Conservation (phyloP, 768 basidiomycete genomes). For the Coprinellus micaceus region DNA sequence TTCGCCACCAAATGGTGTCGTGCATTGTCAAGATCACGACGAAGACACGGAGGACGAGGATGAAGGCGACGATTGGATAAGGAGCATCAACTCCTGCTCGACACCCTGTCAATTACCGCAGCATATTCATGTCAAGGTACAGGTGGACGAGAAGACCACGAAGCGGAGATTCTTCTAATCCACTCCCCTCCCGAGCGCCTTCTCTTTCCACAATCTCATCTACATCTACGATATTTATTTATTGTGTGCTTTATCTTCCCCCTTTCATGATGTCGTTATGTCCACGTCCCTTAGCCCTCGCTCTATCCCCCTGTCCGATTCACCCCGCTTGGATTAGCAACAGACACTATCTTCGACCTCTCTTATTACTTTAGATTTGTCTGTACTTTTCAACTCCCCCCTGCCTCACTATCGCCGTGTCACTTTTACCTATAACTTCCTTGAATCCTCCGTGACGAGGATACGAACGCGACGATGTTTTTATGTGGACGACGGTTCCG, state of each 20-base stretch:
- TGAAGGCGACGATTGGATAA: constrained; percentile 87
- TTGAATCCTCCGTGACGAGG: no score
- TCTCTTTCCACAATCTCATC: background rate
- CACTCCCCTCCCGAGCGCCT: background rate
- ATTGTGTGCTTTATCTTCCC: constrained; percentile 2
- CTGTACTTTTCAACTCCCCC: constrained; percentile 6
- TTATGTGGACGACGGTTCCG: background rate
- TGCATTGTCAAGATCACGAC: constrained; percentile 60
- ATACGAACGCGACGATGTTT: background rate
- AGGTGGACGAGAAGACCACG: constrained; percentile 61
- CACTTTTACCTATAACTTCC: background rate
- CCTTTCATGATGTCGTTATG: background rate
- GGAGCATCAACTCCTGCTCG: constrained; percentile 67
- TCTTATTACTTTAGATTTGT: constrained; percentile 9
- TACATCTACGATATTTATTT: constrained; percentile 1
- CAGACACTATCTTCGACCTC: constrained; percentile 4
- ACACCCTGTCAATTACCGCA: constrained; percentile 36
- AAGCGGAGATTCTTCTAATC: constrained; percentile 73
- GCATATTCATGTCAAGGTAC: constrained; percentile 74
- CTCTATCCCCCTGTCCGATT: background rate
- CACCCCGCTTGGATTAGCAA: background rate
- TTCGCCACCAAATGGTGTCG: constrained; percentile 35
- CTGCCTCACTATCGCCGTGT: background rate
- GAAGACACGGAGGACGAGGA: constrained; percentile 67
- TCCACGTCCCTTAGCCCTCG: background rate